Conservation (phyloP, 225 moss, liverwort and hornwort species). For the Sphagnum contortum region DNA sequence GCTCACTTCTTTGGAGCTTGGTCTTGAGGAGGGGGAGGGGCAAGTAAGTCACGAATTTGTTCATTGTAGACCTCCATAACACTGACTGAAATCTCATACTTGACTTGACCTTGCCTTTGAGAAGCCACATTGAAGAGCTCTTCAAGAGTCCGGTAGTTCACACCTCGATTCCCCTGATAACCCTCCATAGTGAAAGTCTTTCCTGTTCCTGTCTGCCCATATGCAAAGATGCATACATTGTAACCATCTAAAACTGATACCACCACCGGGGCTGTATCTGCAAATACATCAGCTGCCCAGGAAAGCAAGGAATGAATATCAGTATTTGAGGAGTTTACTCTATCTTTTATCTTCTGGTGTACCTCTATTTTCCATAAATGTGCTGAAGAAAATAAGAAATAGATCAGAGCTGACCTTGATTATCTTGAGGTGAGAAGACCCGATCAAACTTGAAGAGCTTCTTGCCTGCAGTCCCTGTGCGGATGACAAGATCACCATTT, state of each 20-base stretch:
- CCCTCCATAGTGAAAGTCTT: constrained; percentile 98
- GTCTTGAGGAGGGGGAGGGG: constrained; percentile 39
- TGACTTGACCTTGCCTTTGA: constrained; percentile 41
- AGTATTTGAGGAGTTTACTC: no score
- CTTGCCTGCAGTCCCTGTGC: constrained; percentile 60
- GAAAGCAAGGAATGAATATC: no score
- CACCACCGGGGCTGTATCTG: constrained; percentile 84
- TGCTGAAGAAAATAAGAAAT: no score
- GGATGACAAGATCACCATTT: constrained; percentile 71
- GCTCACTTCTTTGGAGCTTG: constrained; percentile 71
- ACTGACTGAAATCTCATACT: constrained; percentile 66
- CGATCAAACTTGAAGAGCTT: constrained; percentile 94
- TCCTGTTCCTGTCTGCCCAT: constrained; percentile 90
- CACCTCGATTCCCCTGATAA: constrained; percentile 60
- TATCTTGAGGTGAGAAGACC: constrained; percentile 84
- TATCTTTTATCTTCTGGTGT: no score
- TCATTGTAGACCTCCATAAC: constrained; percentile 94
- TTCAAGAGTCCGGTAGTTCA: constrained; percentile 87
- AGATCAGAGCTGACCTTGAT: constrained; percentile 39
- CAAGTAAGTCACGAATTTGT: constrained; percentile 90
- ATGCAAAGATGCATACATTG: constrained; percentile 93
- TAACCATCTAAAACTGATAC: constrained; percentile 88
- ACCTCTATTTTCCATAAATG: no score
- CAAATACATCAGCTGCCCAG: constrained; percentile 61
- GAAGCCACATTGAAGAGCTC: constrained; percentile 74